A percentile compares a stretch with the other conserved stretches of the same genome.
phyloP scores from a whole-genome alignment of 2,329 filamentous ascomycete genomes.

The Fusarium burgessii region DNA sequence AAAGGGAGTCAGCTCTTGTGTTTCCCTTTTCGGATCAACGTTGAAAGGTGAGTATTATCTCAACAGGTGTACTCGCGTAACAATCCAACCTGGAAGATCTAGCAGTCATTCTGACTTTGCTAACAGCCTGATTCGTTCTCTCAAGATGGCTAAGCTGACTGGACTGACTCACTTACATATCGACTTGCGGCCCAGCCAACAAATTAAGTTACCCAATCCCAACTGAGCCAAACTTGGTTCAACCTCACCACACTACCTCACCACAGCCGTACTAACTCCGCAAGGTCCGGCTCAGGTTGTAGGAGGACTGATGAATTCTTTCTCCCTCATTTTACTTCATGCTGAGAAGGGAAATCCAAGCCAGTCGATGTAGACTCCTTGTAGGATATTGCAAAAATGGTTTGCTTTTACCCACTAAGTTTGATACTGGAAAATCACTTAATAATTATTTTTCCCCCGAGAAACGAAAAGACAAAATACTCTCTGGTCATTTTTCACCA shows the following conservation, averaged over 20 bases:
- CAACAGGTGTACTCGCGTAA: background rate
- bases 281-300: conserved; percentile 9
- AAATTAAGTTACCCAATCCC: conserved; percentile 7
- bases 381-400: background rate
- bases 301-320: background rate
- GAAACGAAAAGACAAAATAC: background rate
- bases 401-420: conserved; percentile 8
- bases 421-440: background rate
- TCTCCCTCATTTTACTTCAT: background rate
- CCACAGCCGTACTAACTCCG: conserved; percentile 2
- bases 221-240: conserved; percentile 5
- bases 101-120: background rate
- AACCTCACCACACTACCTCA: background rate
- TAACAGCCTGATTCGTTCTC: background rate
- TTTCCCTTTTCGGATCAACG: background rate
- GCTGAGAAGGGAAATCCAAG: background rate
- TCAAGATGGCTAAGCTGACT: background rate
- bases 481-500: background rate
- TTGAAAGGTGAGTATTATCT: background rate
- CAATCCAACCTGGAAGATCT: background rate
- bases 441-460: no score
- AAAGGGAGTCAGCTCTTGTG: conserved; percentile 8
- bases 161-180: conserved; percentile 19
- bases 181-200: conserved; percentile 12
- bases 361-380: background rate